These are phyloP conservation scores for Isabelozyma pseudorhagii DNA, from an alignment of 805 yeast species.

Conservation along the genomic window DNA sequence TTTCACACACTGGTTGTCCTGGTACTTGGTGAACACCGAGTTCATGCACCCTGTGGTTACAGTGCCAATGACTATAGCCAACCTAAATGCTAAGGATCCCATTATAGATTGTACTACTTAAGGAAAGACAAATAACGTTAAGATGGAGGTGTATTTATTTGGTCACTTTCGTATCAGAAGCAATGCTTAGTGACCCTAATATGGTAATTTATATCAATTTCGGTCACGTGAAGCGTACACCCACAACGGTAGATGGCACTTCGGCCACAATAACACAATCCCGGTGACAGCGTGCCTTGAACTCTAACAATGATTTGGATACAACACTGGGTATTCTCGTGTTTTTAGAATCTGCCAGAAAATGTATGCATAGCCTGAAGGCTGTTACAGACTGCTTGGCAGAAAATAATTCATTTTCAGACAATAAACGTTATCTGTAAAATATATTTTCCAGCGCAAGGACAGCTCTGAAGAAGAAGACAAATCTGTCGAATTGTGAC, in stretches of 20 bases:
- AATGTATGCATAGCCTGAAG: too few relatives aligned
- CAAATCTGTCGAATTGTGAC: too few relatives aligned
- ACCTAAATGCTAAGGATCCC: constrained; percentile 1
- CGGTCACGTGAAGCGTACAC: background rate
- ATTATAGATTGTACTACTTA: background rate
- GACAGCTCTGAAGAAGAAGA: too few relatives aligned
- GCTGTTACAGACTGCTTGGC: too few relatives aligned
- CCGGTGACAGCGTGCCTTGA: background rate
- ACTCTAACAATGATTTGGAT: background rate
- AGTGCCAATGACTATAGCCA: constrained; percentile 42
- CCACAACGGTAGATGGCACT: background rate
- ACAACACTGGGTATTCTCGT: background rate
- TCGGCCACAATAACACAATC: background rate
- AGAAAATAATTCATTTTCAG: too few relatives aligned
- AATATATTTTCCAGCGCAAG: too few relatives aligned
- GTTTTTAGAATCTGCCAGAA: too few relatives aligned
- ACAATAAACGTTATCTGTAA: too few relatives aligned
- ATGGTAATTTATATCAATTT: background rate
- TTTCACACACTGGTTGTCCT: constrained; percentile 69
- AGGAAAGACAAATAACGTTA: constrained; percentile 6
- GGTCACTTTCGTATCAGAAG: background rate
- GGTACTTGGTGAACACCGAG: constrained; percentile 71
- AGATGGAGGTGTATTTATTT: background rate
- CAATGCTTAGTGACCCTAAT: constrained; percentile 3
- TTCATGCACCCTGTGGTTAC: constrained; percentile 68